Evolutionary conservation across 768 basidiomycete species (phyloP).

Genomic region (Baorangia bicolor): DNA sequence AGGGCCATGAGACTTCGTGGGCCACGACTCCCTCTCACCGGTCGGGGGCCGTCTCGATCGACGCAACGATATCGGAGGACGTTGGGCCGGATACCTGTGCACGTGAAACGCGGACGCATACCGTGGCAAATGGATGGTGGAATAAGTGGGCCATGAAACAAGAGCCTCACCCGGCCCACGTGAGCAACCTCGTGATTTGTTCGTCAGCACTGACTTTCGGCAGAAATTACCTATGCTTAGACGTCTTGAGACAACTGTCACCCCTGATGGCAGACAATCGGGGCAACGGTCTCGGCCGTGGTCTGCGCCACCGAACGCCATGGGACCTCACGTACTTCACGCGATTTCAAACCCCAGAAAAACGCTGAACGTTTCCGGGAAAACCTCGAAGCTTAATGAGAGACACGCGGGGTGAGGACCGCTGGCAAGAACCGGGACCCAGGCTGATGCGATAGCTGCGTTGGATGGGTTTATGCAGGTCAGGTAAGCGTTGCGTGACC

Average conservation of each 20-base stretch:
- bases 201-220: slow-evolving; percentile 9
- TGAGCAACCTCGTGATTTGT: slow-evolving; percentile 16
- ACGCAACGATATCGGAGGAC: slow-evolving; percentile 30
- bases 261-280: slow-evolving; percentile 41
- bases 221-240: slow-evolving; percentile 37
- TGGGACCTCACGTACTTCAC: slow-evolving; percentile 18
- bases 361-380: slow-evolving; percentile 10
- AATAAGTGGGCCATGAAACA: slow-evolving; percentile 45
- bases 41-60: slow-evolving; percentile 31
- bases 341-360: slow-evolving; percentile 21
- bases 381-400: slow-evolving; percentile 7
- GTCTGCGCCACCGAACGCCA: slow-evolving; percentile 27
- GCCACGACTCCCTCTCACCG: slow-evolving; percentile 36
- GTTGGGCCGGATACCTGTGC: slow-evolving; percentile 20
- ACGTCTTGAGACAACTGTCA: slow-evolving; percentile 49
- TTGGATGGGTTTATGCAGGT: slow-evolving; percentile 7
- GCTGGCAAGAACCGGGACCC: neutral
- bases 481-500: slow-evolving; percentile 10
- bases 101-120: slow-evolving; percentile 34
- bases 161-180: slow-evolving; percentile 14
- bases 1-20: slow-evolving; percentile 21
- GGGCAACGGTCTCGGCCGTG: slow-evolving; percentile 27
- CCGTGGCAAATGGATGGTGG: slow-evolving; percentile 52
- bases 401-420: slow-evolving; percentile 10
- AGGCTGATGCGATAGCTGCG: slow-evolving; percentile 3